These are phyloP conservation scores for Ceratocystis ficicola DNA, from an alignment of 2,329 filamentous ascomycete species.

Conservation along the genomic window DNA sequence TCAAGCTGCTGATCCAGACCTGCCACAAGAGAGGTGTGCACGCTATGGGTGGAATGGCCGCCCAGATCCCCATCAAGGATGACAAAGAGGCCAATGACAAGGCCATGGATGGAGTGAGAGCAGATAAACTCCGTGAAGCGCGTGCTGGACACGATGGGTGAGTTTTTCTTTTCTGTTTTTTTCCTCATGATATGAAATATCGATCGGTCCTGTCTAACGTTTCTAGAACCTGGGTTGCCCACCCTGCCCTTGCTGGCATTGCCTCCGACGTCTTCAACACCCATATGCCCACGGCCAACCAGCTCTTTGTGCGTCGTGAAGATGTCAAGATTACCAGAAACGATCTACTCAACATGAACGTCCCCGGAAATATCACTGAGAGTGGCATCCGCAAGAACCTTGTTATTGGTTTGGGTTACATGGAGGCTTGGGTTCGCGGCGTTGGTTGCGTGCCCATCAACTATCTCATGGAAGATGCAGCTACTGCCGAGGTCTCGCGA, in stretches of 20 bases:
- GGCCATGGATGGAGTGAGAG: slow-evolving; percentile 84
- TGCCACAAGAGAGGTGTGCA: slow-evolving; percentile 96
- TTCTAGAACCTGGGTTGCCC: slow-evolving; percentile 75
- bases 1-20: slow-evolving; percentile 94
- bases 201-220: neutral
- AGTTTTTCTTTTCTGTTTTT: slow-evolving; percentile 18
- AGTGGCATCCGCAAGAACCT: slow-evolving; percentile 95
- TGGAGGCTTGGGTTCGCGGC: slow-evolving; percentile 95
- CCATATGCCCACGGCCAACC: slow-evolving; percentile 97
- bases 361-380: slow-evolving; percentile 83
- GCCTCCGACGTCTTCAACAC: slow-evolving; percentile 92
- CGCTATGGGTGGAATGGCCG: slow-evolving; percentile 97
- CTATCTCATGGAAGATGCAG: slow-evolving; percentile 96
- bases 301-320: slow-evolving; percentile 80
- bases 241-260: slow-evolving; percentile 80
- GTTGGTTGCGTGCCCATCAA: slow-evolving; percentile 96
- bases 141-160: slow-evolving; percentile 79
- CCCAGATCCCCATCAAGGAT: slow-evolving; percentile 97
- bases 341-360: slow-evolving; percentile 95
- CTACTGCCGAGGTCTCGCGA: slow-evolving; percentile 89
- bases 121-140: slow-evolving; percentile 92
- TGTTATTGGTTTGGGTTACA: slow-evolving; percentile 91
- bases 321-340: slow-evolving; percentile 77
- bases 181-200: neutral
- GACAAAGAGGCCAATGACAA: slow-evolving; percentile 81